Conservation (phyloP, 2,329 filamentous ascomycete species). For the Pyrenophora graminea region DNA sequence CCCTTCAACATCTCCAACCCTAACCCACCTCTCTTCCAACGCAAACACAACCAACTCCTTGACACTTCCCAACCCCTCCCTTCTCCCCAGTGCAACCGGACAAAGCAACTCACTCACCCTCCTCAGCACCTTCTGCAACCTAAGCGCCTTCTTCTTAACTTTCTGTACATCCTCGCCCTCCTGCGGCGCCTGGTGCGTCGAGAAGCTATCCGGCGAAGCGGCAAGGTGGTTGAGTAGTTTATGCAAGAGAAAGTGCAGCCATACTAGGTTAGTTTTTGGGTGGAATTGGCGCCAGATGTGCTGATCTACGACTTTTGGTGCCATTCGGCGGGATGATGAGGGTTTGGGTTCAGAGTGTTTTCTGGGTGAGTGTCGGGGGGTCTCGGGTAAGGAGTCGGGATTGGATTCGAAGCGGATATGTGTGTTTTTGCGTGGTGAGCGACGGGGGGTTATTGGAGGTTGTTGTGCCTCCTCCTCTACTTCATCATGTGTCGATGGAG, state of each 20-base stretch:
- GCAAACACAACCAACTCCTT: conserved; percentile 43
- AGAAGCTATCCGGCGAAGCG: too few species aligned
- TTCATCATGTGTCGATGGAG: background rate
- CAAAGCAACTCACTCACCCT: conserved; percentile 46
- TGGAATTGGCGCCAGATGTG: conserved; percentile 58
- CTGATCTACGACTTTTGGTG: background rate
- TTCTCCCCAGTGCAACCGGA: conserved; percentile 40
- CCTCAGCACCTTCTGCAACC: conserved; percentile 45
- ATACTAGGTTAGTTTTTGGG: conserved; percentile 66
- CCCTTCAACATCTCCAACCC: conserved; percentile 38
- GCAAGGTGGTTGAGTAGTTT: conserved; percentile 55
- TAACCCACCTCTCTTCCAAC: conserved; percentile 42
- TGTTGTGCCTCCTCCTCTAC: background rate
- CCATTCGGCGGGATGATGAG: background rate
- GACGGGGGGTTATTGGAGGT: conserved; percentile 18
- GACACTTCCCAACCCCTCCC: conserved; percentile 31
- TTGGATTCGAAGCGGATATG: conserved; percentile 32
- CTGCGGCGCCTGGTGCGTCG: too few species aligned
- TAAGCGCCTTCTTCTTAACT: conserved; percentile 43
- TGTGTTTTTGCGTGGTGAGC: conserved; percentile 32
- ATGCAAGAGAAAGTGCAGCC: conserved; percentile 65
- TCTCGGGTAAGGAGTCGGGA: background rate
- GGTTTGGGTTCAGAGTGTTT: conserved; percentile 1
- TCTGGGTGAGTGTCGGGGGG: conserved; percentile 10
- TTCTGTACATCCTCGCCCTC: conserved; percentile 16